Base-by-base conservation (phyloP, 306 rosid species). In the Gynostemma pentaphyllum region DNA sequence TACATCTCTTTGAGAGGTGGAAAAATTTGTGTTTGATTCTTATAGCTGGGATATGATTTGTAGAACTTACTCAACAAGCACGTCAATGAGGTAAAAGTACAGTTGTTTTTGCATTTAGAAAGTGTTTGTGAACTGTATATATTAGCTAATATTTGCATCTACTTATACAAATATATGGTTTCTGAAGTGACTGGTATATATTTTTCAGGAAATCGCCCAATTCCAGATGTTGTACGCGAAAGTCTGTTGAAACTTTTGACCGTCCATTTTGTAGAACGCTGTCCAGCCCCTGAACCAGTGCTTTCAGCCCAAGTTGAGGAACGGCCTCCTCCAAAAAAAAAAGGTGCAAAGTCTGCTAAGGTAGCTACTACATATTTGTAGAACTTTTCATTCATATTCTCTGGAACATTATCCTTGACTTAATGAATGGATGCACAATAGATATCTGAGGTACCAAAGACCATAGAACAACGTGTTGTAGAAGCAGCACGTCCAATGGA, bases 231-330 rank as follows among this genome's bases (percentile, higher is more conserved):
- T 66, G 83, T 81, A 57, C 73, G 53, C 48, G 88, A 84, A 67
- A 62, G 71, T 74, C 81, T 92, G 67, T 23, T 12, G 46, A 92
- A 81, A 70, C 96, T 92, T 70, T 66, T 92, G 71, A 40, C 5
- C 5, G 71, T 78, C 46, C 83, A 62, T 51, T 86, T 69, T 63
- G 84, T 86, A 62, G 95, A 92, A 75, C 85, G 84, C 60, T 92
- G 96, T 70, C 99, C 96, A 9, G 81, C 73, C 47, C 78, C 87
- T 67, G 96, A 77, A 76, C 85, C 81, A 32, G 67, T 73, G 76
- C 42, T 90, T 70, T 75, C 76, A 53, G 71, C 73, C 21, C 29
- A 68, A 36, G 68, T 45, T 73, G 70, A 73, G 70, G 79, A 68
- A 28, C 80, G 75, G 67, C 66, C 67, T 47, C 68, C 72, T 70